These are phyloP conservation scores for Ogataea ramenticola DNA, from an alignment of 805 yeast genomes.

Conservation along the genomic window DNA sequence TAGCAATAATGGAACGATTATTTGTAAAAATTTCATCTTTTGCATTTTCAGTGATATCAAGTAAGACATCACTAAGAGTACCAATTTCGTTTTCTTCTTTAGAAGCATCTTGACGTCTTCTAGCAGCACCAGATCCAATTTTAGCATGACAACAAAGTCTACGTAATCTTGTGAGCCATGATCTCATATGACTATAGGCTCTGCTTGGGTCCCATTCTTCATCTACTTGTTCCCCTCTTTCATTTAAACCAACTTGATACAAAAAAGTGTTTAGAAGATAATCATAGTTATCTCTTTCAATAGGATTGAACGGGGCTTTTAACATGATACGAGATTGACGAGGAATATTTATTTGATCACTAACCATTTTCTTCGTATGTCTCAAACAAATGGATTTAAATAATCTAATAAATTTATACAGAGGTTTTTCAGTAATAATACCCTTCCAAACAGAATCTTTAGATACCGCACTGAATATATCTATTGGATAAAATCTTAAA, in stretches of 20 bases:
- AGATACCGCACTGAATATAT: constrained; percentile 12
- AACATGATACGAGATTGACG: constrained; percentile 66
- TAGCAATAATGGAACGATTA: constrained; percentile 40
- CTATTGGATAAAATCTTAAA: constrained; percentile 61
- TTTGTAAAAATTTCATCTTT: constrained; percentile 37
- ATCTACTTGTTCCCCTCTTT: constrained; percentile 40
- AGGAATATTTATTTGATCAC: constrained; percentile 70
- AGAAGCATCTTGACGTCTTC: constrained; percentile 1
- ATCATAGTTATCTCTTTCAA: constrained; percentile 81
- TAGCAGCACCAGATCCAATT: constrained; percentile 11
- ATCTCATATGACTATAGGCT: constrained; percentile 42
- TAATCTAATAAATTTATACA: constrained; percentile 38
- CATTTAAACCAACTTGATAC: constrained; percentile 44
- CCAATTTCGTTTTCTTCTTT: constrained; percentile 22
- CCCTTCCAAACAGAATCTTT: constrained; percentile 21
- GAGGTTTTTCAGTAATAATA: constrained; percentile 18
- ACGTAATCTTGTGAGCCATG: constrained; percentile 64
- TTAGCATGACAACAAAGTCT: constrained; percentile 82
- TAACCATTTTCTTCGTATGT: constrained; percentile 81
- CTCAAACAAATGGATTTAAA: constrained; percentile 56
- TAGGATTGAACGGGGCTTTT: constrained; percentile 67
- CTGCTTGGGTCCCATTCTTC: constrained; percentile 43
- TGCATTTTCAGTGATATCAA: constrained; percentile 54
- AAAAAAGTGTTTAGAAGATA: constrained; percentile 56
- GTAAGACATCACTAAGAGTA: constrained; percentile 63